These are phyloP conservation scores for Ophiostoma sp. DNA, from an alignment of 2,329 filamentous ascomycete genomes.

Conservation along the genomic window DNA sequence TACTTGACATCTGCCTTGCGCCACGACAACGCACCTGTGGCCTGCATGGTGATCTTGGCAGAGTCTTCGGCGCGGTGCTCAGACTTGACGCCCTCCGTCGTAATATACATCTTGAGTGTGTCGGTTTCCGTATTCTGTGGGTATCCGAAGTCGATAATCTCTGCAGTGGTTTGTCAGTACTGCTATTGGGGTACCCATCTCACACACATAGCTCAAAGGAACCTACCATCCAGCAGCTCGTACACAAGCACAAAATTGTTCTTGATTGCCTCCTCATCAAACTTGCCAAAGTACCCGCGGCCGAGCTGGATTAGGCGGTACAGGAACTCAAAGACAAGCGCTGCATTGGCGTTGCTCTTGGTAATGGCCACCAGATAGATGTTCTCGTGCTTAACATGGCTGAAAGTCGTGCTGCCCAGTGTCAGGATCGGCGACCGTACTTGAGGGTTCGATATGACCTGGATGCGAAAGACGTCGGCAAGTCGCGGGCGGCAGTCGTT, in stretches of 20 bases:
- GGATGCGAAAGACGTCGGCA: constrained; percentile 98
- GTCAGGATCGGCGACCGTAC: constrained; percentile 97
- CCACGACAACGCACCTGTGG: constrained; percentile 94
- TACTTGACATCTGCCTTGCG: constrained; percentile 96
- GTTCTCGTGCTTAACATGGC: constrained; percentile 99
- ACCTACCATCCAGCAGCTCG: constrained; percentile 82
- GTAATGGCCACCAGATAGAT: constrained; percentile 97
- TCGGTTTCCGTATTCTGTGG: constrained; percentile 98
- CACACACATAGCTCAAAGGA: not conserved
- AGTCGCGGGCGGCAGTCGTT: constrained; percentile 97
- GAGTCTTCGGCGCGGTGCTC: constrained; percentile 83
- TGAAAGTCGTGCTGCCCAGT: constrained; percentile 95
- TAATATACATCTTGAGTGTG: constrained; percentile 99
- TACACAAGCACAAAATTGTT: constrained; percentile 99
- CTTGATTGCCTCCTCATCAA: constrained; percentile 98
- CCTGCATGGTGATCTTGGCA: constrained; percentile 98
- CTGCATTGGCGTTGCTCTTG: constrained; percentile 98
- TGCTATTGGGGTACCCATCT: constrained; percentile 8
- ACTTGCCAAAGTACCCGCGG: constrained; percentile 96
- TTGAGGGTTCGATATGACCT: constrained; percentile 97
- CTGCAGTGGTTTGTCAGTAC: constrained; percentile 41
- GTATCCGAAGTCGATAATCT: constrained; percentile 98
- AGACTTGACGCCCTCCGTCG: constrained; percentile 95
- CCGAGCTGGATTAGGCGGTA: constrained; percentile 87
- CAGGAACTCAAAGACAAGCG: constrained; percentile 94